phyloP scores from a whole-genome alignment of 805 yeast genomes.

The Wickerhamiella siamensis region DNA sequence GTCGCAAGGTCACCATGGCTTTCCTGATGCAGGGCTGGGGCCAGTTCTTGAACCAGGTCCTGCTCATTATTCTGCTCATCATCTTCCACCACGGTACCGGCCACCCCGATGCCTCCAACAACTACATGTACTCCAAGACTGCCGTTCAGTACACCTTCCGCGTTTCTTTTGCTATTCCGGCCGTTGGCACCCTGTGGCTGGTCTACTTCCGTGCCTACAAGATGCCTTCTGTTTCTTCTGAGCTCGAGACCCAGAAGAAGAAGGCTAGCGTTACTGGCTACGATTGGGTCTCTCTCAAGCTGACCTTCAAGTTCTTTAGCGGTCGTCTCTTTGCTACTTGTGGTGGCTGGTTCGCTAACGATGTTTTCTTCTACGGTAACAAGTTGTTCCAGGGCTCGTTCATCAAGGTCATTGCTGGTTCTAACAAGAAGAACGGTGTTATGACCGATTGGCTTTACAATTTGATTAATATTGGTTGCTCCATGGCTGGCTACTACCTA shows the following conservation, averaged over 20 bases:
- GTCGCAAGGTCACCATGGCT: constrained; percentile 26
- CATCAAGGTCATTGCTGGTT: constrained; percentile 32
- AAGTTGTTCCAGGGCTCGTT: constrained; percentile 34
- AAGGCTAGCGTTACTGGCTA: constrained; percentile 26
- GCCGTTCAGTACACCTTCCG: constrained; percentile 29
- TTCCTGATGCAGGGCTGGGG: constrained; percentile 26
- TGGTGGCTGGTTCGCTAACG: constrained; percentile 48
- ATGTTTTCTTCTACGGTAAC: constrained; percentile 51
- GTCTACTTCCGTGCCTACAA: constrained; percentile 27
- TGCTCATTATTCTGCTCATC: constrained; percentile 18
- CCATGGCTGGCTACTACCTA: constrained; percentile 51
- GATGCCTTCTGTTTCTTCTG: constrained; percentile 24
- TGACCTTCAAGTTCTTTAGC: constrained; percentile 20
- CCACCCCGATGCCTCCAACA: constrained; percentile 10
- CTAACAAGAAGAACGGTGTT: constrained; percentile 31
- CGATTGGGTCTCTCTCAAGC: constrained; percentile 21
- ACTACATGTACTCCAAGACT: constrained; percentile 20
- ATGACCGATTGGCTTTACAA: constrained; percentile 36
- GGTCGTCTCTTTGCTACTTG: constrained; percentile 37
- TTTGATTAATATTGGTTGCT: constrained; percentile 51
- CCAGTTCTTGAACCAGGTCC: constrained; percentile 22
- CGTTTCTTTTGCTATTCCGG: constrained; percentile 26
- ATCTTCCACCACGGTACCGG: constrained; percentile 23
- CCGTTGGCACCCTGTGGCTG: constrained; percentile 27
- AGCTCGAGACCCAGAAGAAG: constrained; percentile 21